Evolutionary conservation across 306 rosid genomes (phyloP), one percentile per base, ranked within the genome.

Genomic region (Lablab purpureus): DNA sequence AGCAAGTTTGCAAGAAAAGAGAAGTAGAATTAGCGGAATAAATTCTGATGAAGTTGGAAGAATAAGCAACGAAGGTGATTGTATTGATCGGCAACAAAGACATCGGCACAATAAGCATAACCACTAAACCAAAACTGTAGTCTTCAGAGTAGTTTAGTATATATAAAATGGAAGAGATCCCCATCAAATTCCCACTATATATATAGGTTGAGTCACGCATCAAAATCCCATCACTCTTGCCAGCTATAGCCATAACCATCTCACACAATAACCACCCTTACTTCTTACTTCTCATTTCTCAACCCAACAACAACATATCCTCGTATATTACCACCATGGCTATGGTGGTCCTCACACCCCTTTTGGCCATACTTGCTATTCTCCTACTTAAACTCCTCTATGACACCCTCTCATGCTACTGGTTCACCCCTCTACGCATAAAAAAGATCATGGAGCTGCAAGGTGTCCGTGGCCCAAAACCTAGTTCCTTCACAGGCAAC

Each of bases 401-500:
- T 69, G 90, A 84, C 25, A 89, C 81, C 22, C 27, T 96, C 67
- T 81, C 87, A 5, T 89, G 85, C 58, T 96, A 96, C 88, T 87
- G 70, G 50, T 28, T 91, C 15, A 93, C 86, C 17, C 99, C 99
- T 6, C 82, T 88, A 43, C 87, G 96, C 66, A 91, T 96, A 80
- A 84, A 83, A 81, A 88, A 56, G 80, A 83, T 78, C 77, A 96
- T 96, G 99, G 96, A 87, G 50, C 77, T 63, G 84, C 99, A 96
- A 91, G 99, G 99, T 4, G 92, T 93, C 46, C 85, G 80, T 30
- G 99, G 99, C 45, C 99, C 99, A 0, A 83, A 90, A 55, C 93
- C 92, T 1, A 85, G 92, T 8, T 85, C 78, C 45, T 86, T 96
- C 65, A 77, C 83, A 13, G 98, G 99, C 21, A 96, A 93, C 88